Conservation (phyloP, 805 yeast species). For the Candida lessepsii region DNA sequence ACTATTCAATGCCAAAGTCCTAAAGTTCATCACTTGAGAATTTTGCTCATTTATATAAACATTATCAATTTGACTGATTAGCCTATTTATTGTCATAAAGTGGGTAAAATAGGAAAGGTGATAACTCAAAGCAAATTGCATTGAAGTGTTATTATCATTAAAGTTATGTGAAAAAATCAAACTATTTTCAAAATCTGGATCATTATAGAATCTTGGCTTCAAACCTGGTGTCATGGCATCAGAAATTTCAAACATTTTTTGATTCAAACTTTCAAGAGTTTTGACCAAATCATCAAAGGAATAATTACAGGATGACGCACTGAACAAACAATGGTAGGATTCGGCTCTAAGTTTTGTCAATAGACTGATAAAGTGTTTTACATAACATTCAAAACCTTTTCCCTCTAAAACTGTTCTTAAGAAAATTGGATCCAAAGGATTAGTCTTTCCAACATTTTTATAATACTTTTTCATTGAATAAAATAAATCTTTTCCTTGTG, state of each 20-base stretch:
- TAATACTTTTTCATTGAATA: background rate
- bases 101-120: slow-evolving; percentile 36
- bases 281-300: slow-evolving; percentile 20
- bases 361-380: slow-evolving; percentile 11
- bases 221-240: slow-evolving; percentile 17
- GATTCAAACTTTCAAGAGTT: slow-evolving; percentile 26
- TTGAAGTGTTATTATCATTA: background rate
- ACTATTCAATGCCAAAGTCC: slow-evolving; percentile 31
- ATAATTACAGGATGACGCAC: slow-evolving; percentile 25
- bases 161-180: slow-evolving; percentile 3
- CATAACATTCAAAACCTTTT: slow-evolving; percentile 12
- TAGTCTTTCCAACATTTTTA: background rate
- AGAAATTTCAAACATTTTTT: slow-evolving; percentile 26
- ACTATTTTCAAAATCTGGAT: slow-evolving; percentile 24
- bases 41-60: slow-evolving; percentile 16
- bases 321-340: slow-evolving; percentile 31
- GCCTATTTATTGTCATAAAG: slow-evolving; percentile 35
- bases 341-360: slow-evolving; percentile 29
- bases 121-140: slow-evolving; percentile 15
- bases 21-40: slow-evolving; percentile 21
- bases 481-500: slow-evolving; percentile 20
- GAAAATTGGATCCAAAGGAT: slow-evolving; percentile 12
- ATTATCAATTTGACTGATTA: slow-evolving; percentile 17
- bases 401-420: slow-evolving; percentile 7
- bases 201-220: slow-evolving; percentile 33